Percentiles rank a stretch among this genome's conserved stretches.
These are phyloP conservation scores for Cladosporium sp. DNA, from an alignment of 2,329 filamentous ascomycete genomes.

Conservation along the genomic window DNA sequence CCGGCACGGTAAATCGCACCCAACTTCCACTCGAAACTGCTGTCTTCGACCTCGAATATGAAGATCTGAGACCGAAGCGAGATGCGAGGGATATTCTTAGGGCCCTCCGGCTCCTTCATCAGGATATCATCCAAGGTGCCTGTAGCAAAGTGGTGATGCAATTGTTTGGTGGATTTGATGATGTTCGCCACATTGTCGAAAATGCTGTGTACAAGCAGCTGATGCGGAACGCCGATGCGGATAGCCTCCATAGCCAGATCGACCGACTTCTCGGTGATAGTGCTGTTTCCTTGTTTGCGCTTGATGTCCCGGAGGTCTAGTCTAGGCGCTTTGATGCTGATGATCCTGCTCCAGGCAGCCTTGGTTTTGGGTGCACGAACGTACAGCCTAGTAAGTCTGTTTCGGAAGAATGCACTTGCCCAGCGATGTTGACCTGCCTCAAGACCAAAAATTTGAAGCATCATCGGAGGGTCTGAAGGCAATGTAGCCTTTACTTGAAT, in stretches of 20 bases:
- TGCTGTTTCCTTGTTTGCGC: slow-evolving; percentile 60
- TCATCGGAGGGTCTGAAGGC: slow-evolving; percentile 84
- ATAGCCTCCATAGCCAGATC: slow-evolving; percentile 85
- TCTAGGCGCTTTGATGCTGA: slow-evolving; percentile 79
- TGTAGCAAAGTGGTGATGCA: slow-evolving; percentile 90
- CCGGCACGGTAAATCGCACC: slow-evolving; percentile 91
- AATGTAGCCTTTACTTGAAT: slow-evolving; percentile 86
- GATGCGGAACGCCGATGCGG: slow-evolving; percentile 83
- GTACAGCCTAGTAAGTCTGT: slow-evolving; percentile 79
- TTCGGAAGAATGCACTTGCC: slow-evolving; percentile 77
- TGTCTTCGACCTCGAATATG: slow-evolving; percentile 91
- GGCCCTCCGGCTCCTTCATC: slow-evolving; percentile 78
- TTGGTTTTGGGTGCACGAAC: slow-evolving; percentile 82
- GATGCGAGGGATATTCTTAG: slow-evolving; percentile 83
- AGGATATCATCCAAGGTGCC: slow-evolving; percentile 86
- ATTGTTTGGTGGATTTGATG: slow-evolving; percentile 80
- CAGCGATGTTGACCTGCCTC: slow-evolving; percentile 84
- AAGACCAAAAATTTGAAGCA: slow-evolving; percentile 83
- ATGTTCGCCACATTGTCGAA: slow-evolving; percentile 93
- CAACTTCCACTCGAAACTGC: slow-evolving; percentile 95
- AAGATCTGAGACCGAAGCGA: slow-evolving; percentile 79
- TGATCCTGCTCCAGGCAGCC: slow-evolving; percentile 79
- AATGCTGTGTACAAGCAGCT: slow-evolving; percentile 83
- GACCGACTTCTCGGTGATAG: slow-evolving; percentile 75
- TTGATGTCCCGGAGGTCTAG: slow-evolving; percentile 78